These are phyloP conservation scores for Paramecium primaurelia DNA, from an alignment of 73 alveolate genomes.

Conservation along the genomic window DNA sequence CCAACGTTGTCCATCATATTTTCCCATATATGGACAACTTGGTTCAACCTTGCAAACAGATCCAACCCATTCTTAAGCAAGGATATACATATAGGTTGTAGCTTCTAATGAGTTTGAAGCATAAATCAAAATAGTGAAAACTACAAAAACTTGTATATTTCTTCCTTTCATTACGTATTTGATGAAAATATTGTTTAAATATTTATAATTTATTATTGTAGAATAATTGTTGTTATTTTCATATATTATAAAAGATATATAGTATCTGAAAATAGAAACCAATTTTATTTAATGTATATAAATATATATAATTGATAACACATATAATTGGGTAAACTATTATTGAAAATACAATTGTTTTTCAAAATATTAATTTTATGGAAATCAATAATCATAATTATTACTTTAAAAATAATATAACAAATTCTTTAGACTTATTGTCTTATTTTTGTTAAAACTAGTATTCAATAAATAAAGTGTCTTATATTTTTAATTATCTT, in stretches of 20 bases:
- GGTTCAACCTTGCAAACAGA: constrained; percentile 30
- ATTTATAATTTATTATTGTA: neutral
- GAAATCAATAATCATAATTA: too few relatives aligned
- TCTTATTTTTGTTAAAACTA: too few relatives aligned
- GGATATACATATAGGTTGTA: constrained; percentile 17
- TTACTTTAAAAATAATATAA: too few relatives aligned
- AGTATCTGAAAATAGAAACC: neutral
- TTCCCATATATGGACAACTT: constrained; percentile 34
- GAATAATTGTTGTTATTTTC: neutral
- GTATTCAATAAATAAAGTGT: too few relatives aligned
- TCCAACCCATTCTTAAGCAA: constrained; percentile 60
- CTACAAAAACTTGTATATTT: neutral
- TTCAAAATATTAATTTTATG: too few relatives aligned
- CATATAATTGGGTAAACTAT: too few relatives aligned
- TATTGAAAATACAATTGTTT: too few relatives aligned
- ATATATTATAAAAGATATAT: neutral
- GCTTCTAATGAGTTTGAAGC: neutral
- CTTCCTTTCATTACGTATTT: neutral
- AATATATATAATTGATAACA: too few relatives aligned
- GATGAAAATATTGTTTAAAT: neutral
- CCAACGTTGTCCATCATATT: constrained; percentile 34
- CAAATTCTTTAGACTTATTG: too few relatives aligned
- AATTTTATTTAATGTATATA: too few relatives aligned
- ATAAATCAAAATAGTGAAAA: neutral
- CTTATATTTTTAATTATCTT: too few relatives aligned